phyloP scores from a whole-genome alignment of 2,329 filamentous ascomycete species.

The Lomentospora prolificans region DNA sequence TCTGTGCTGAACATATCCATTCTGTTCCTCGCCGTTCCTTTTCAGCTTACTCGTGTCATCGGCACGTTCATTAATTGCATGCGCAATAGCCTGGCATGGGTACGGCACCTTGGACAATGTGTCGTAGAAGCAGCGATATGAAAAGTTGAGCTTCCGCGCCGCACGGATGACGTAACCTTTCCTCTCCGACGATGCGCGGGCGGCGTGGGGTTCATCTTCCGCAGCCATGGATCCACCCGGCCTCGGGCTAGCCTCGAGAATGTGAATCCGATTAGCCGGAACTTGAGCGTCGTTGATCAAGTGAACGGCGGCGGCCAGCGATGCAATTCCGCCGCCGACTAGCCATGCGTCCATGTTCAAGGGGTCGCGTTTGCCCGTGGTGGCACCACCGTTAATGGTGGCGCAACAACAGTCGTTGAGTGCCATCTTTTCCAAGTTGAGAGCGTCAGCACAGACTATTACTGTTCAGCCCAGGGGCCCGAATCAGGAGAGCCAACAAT shows the following conservation, averaged over 20 bases:
- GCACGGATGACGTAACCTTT: conserved; percentile 25
- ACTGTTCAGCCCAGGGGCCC: too few species aligned
- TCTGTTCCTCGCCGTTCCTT: not conserved
- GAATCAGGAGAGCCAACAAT: too few species aligned
- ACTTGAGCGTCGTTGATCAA: conserved; percentile 24
- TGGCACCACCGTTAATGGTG: not conserved
- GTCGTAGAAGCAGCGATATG: conserved; percentile 22
- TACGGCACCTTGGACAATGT: conserved; percentile 11
- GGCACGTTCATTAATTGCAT: not conserved
- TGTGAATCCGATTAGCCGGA: conserved; percentile 21
- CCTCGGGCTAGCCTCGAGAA: conserved; percentile 19
- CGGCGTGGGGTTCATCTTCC: not conserved
- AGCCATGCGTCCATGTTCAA: conserved; percentile 19
- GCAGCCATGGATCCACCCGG: conserved; percentile 20
- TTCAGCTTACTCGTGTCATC: not conserved
- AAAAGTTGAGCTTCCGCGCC: conserved; percentile 23
- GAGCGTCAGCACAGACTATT: too few species aligned
- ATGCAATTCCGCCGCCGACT: conserved; percentile 24
- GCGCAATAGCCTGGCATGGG: not conserved
- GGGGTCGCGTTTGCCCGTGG: not conserved
- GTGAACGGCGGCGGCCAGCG: conserved; percentile 24
- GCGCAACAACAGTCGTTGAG: not conserved
- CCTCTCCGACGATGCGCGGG: not conserved
- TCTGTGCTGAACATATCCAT: too few species aligned
- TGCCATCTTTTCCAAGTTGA: not conserved